Evolutionary conservation across 2,329 filamentous ascomycete species (phyloP), one percentile per base, ranked within the genome.

Genomic region (Colletotrichum falcatum): DNA sequence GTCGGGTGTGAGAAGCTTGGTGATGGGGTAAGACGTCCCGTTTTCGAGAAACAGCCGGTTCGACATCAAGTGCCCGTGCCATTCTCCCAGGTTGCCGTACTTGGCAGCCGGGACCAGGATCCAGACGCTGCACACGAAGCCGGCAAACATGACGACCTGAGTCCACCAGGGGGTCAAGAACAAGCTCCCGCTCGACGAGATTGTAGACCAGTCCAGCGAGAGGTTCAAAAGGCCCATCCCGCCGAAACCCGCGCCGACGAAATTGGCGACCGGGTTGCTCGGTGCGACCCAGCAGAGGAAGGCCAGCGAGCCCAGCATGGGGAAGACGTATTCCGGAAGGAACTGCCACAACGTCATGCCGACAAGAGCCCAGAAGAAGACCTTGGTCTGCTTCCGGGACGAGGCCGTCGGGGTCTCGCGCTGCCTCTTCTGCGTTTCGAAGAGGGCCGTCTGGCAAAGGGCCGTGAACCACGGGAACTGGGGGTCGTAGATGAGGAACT

Each of bases 231-330:
- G 77, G 1, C 88, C 89, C 37, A 90, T 81, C 0, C 89, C 88
- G 20, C 86, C 86, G 72, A 82, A 83, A 1, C 86, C 86, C 11
- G 88, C 89, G 70, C 90, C 90, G 16, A 91, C 75, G 77, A 90
- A 88, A 76, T 90, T 90, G 70, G 90, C 78, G 16, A 88, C 76
- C 3, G 87, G 81, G 67, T 85, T 89, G 61, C 89, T 82, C 4
- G 89, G 89, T 14, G 86, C 87, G 69, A 90, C 86, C 83, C 83
- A 91, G 59, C 88, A 90, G 42, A 88, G 79, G 79, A 88, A 90
- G 39, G 88, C 88, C n/a, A 70, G 18, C 6, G 67, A 70, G n/a
- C 67, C 63, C 20, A 70, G 33, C 67, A 67, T 70, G 12, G 67
- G 67, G 28, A 67, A 70, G 7, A 67, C 51, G 30, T 61, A 70